Conservation (phyloP, 139 green algal genomes). For the Tetradesmus lagerheimii region DNA sequence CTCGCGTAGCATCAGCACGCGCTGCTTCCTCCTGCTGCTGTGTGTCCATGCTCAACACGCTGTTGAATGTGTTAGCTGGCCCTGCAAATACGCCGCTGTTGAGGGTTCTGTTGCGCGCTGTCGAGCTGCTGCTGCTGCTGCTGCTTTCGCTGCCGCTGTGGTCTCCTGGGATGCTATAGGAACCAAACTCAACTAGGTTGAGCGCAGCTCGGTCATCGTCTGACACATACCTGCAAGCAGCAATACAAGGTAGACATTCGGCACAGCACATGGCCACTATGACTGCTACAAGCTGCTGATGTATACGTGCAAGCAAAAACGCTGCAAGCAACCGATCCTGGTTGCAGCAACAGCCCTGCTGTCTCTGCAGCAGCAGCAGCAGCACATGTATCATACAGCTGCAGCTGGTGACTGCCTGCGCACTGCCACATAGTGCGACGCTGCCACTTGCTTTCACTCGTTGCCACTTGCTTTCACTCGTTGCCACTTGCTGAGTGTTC, state of each 20-base stretch:
- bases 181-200: constrained; percentile 72
- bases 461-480: too few species aligned
- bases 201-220: constrained; percentile 77
- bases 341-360: too few species aligned
- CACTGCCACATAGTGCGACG: background rate
- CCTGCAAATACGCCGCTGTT: constrained; percentile 1
- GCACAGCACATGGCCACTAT: background rate
- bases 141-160: background rate
- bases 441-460: too few species aligned
- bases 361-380: too few species aligned
- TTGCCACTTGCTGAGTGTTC: too few species aligned
- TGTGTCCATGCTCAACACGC: background rate
- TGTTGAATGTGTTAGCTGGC: background rate
- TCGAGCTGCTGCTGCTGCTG: constrained; percentile 25
- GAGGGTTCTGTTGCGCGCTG: background rate
- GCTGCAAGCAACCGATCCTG: too few species aligned
- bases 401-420: too few species aligned
- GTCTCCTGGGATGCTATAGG: constrained; percentile 46
- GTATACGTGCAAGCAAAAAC: too few species aligned
- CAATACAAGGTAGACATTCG: background rate
- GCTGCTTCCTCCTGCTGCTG: background rate
- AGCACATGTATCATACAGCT: too few species aligned
- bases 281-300: too few species aligned
- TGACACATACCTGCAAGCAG: constrained; percentile 60
- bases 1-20: background rate